phyloP scores from a whole-genome alignment of 768 basidiomycete species.

The Serpula lacrymans region DNA sequence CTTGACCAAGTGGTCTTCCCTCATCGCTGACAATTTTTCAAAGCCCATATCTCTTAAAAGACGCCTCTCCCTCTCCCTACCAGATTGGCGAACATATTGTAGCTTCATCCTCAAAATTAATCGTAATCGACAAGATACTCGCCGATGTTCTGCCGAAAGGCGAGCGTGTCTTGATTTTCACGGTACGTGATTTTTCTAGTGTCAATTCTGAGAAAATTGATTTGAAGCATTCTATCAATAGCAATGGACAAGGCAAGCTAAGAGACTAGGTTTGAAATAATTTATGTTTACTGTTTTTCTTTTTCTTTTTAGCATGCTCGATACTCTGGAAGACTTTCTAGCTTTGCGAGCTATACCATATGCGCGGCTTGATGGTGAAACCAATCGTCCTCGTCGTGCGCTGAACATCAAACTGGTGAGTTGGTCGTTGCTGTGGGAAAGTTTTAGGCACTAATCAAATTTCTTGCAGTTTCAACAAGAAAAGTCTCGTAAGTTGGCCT shows the following conservation, averaged over 20 bases:
- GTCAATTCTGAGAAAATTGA: background rate
- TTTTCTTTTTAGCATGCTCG: slow-evolving; percentile 51
- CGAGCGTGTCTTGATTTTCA: slow-evolving; percentile 67
- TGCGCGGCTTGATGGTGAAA: slow-evolving; percentile 58
- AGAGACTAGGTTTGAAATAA: background rate
- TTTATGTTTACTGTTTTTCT: background rate
- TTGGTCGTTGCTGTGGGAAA: background rate
- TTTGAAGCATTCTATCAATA: slow-evolving; percentile 17
- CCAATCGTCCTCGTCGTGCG: slow-evolving; percentile 48
- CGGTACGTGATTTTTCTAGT: too few species aligned
- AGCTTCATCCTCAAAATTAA: slow-evolving; percentile 53
- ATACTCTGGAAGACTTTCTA: slow-evolving; percentile 67
- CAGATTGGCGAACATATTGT: slow-evolving; percentile 53
- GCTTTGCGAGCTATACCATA: slow-evolving; percentile 53
- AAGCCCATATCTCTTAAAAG: slow-evolving; percentile 52
- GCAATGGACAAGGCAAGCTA: slow-evolving; percentile 55
- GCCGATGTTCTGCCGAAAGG: slow-evolving; percentile 53
- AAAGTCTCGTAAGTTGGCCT: slow-evolving; percentile 41
- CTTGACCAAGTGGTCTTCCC: background rate
- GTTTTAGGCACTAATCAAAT: background rate
- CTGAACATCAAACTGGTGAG: slow-evolving; percentile 56
- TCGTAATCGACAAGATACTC: slow-evolving; percentile 57
- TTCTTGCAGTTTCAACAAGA: slow-evolving; percentile 52
- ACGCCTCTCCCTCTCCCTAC: slow-evolving; percentile 48
- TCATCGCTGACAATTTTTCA: slow-evolving; percentile 5